These are phyloP conservation scores for Phanerochaete sordida DNA, from an alignment of 768 basidiomycete genomes.

Conservation along the genomic window DNA sequence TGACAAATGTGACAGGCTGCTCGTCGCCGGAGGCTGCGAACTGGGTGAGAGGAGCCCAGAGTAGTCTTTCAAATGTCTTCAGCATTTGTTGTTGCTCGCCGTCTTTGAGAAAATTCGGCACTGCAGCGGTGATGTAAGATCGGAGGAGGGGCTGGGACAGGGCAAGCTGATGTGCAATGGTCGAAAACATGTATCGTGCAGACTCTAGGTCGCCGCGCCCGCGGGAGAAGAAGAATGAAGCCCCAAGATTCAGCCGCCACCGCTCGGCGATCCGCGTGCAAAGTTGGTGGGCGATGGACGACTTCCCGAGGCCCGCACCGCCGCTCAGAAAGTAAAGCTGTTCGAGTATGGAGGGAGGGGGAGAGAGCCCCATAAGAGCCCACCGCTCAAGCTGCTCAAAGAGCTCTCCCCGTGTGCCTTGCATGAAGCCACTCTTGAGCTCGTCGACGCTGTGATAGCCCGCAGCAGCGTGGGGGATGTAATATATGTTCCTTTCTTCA, in stretches of 20 bases:
- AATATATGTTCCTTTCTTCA: too few relatives aligned
- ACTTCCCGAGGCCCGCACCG: conserved; percentile 2
- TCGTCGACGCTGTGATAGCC: not conserved
- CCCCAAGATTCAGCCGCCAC: not conserved
- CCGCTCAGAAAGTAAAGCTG: conserved; percentile 1
- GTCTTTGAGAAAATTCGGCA: not conserved
- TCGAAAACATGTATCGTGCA: not conserved
- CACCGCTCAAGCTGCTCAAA: not conserved
- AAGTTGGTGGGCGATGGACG: not conserved
- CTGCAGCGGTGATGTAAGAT: not conserved
- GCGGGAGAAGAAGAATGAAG: not conserved
- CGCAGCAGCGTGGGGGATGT: not conserved
- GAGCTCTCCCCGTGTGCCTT: not conserved
- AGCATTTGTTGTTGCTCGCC: not conserved
- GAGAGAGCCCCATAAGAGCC: too few relatives aligned
- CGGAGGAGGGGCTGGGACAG: not conserved
- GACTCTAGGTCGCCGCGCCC: not conserved
- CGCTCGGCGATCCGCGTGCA: not conserved
- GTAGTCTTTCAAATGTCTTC: not conserved
- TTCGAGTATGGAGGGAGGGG: too few relatives aligned
- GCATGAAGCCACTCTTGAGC: not conserved
- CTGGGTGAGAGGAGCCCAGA: not conserved
- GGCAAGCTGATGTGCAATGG: not conserved
- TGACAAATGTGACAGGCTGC: not conserved
- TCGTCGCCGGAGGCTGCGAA: not conserved